Percentiles rank a stretch among this genome's conserved stretches.
These are phyloP conservation scores for Mortierella sp. DNA, from an alignment of 371 early-diverging fungal species.

Conservation along the genomic window DNA sequence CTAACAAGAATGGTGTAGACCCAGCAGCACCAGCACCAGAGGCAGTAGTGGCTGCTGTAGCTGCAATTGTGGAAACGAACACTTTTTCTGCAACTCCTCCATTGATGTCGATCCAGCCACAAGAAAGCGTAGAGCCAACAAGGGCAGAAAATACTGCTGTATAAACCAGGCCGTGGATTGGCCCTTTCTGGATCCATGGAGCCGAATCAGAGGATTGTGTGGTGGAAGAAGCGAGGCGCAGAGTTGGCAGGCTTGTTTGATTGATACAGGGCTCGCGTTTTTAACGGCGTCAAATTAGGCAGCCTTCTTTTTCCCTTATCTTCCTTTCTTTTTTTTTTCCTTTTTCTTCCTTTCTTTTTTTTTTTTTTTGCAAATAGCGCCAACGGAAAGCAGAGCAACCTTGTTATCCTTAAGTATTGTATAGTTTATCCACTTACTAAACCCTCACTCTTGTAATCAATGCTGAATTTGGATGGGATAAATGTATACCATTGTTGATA, in stretches of 20 bases:
- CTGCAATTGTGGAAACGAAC: constrained; percentile 48
- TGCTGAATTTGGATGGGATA: no score
- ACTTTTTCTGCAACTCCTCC: constrained; percentile 2
- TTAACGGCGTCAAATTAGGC: no score
- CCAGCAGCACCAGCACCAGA: constrained; percentile 44
- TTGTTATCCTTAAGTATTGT: constrained; percentile 1
- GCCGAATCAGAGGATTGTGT: background rate
- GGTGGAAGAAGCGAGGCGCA: background rate
- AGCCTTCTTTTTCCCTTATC: background rate
- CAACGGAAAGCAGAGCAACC: background rate
- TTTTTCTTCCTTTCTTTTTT: no score
- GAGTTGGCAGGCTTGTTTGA: background rate
- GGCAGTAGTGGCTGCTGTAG: constrained; percentile 46
- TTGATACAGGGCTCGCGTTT: background rate
- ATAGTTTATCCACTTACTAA: background rate
- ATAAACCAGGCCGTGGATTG: background rate
- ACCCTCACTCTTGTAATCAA: no score
- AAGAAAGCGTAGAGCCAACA: background rate
- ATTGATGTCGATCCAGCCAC: background rate
- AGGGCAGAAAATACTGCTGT: background rate
- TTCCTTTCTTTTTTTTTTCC: no score
- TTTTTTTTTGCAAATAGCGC: no score
- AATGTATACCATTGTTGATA: no score
- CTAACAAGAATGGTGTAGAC: constrained; percentile 22
- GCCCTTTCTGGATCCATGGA: background rate